Evolutionary conservation across 441 rosid genomes (phyloP).

Genomic region (Eruca vesicaria): DNA sequence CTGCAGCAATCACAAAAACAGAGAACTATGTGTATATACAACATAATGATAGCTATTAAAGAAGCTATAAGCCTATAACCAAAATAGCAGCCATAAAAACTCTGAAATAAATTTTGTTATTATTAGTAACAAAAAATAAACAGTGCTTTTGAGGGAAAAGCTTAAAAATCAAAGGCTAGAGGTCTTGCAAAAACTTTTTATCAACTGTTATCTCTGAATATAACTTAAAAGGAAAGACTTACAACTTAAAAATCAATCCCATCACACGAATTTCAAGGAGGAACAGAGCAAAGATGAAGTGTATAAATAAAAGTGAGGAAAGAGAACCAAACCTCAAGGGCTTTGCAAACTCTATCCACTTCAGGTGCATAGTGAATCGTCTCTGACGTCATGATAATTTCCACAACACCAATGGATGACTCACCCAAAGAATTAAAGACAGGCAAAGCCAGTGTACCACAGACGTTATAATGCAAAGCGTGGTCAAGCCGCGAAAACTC

Average conservation of each 20-base stretch:
- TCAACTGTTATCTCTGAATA: neutral
- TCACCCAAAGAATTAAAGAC: constrained; percentile 78
- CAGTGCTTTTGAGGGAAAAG: neutral
- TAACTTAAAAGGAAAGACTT: neutral
- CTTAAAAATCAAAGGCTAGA: neutral
- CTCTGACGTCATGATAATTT: constrained; percentile 88
- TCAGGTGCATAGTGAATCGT: constrained; percentile 82
- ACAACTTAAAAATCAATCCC: neutral
- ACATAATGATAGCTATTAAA: neutral
- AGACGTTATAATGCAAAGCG: constrained; percentile 71
- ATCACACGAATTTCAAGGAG: neutral
- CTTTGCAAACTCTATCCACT: constrained; percentile 97
- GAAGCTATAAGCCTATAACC: constrained; percentile 3
- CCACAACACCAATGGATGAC: constrained; percentile 84
- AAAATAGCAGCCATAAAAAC: neutral
- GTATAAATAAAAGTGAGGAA: constrained; percentile 15
- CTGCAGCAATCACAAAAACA: constrained; percentile 4
- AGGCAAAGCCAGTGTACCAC: constrained; percentile 87
- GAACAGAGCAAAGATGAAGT: constrained; percentile 10
- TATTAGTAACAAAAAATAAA: neutral
- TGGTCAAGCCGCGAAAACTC: constrained; percentile 82
- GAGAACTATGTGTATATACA: neutral
- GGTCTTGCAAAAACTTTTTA: neutral
- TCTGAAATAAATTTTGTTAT: neutral
- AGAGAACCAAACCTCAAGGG: constrained; percentile 71